Percentiles rank a stretch among this genome's conserved stretches.
Evolutionary conservation across 108 stramenopile species (phyloP).

Genomic region (Cyclotella choctawhatcheeana): DNA sequence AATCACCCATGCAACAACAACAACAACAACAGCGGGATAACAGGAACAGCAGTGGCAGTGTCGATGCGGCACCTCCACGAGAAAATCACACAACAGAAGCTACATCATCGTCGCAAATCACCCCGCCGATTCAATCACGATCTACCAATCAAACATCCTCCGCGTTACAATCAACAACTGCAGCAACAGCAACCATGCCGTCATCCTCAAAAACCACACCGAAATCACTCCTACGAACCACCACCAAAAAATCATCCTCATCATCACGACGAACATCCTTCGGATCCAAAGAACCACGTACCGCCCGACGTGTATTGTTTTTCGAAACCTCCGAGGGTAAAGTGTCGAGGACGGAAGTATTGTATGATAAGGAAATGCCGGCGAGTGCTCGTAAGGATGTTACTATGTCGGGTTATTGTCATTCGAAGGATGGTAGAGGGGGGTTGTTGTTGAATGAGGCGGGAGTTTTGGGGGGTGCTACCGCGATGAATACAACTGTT

Average conservation of each 20-base stretch:
- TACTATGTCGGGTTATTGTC: no score
- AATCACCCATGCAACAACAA: neutral
- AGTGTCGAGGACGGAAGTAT: neutral
- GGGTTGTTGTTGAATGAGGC: neutral
- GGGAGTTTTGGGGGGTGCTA: neutral
- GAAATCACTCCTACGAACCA: constrained; percentile 1
- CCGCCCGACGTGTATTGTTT: constrained; percentile 6
- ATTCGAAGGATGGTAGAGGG: no score
- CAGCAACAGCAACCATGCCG: neutral
- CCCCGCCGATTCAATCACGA: neutral
- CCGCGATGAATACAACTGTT: neutral
- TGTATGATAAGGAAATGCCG: constrained; percentile 7
- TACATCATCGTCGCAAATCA: neutral
- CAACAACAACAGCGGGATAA: neutral
- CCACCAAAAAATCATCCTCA: no score
- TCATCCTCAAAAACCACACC: neutral
- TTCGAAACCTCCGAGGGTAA: neutral
- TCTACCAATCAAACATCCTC: neutral
- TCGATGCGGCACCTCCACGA: neutral
- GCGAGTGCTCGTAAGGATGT: constrained; percentile 8
- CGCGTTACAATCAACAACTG: no score
- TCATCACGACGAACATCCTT: neutral
- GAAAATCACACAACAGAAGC: neutral
- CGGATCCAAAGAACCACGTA: constrained; percentile 4
- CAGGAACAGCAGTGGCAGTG: neutral